Evolutionary conservation across 2,329 filamentous ascomycete species (phyloP).

Genomic region (Hymenoscyphus fraxineus): DNA sequence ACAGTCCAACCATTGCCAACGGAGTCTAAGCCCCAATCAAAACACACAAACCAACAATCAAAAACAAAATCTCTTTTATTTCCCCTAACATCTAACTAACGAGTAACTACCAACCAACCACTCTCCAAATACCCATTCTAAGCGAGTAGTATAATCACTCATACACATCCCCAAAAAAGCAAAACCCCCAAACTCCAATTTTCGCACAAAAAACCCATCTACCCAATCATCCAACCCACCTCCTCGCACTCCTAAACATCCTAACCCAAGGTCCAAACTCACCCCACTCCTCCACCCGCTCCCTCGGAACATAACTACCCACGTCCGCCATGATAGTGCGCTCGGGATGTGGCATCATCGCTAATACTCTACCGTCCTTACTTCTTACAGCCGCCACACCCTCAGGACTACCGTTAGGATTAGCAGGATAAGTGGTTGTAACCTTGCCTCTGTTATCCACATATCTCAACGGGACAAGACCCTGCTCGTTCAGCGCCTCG

Average conservation of each 20-base stretch:
- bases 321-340: constrained; percentile 64
- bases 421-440: constrained; percentile 82
- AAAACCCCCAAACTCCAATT: not conserved
- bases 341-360: constrained; percentile 74
- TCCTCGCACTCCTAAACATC: constrained; percentile 68
- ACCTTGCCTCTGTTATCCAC: constrained; percentile 74
- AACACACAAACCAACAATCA: no score
- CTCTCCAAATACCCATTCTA: no score
- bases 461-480: constrained; percentile 75
- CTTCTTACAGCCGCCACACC: constrained; percentile 67
- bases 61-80: no score
- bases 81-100: no score
- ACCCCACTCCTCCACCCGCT: constrained; percentile 58
- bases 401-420: constrained; percentile 70
- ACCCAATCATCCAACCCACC: constrained; percentile 58
- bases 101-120: no score
- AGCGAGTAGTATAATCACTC: no score
- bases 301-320: constrained; percentile 60
- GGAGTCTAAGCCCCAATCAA: no score
- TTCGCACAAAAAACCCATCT: not conserved
- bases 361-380: constrained; percentile 62
- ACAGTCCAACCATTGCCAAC: no score
- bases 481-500: constrained; percentile 56
- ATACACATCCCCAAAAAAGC: no score
- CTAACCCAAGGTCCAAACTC: constrained; percentile 67